Evolutionary conservation across 78 protist species (phyloP), one percentile per base, ranked within the genome.

Genomic region (Guillardia theta): DNA sequence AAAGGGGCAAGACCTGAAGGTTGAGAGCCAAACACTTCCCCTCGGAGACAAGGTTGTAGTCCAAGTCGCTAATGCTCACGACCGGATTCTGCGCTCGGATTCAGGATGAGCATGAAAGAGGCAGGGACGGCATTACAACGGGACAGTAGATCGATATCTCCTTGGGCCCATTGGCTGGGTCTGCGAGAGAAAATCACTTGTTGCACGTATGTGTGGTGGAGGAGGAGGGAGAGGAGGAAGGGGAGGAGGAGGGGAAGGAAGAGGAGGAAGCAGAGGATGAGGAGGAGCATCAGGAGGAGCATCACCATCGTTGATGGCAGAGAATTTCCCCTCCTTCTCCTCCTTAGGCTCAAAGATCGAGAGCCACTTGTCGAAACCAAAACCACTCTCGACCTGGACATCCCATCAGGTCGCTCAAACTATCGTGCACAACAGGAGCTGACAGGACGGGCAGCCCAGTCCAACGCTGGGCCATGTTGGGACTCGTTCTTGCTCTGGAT

Each of bases 121-220:
- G 78, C 58, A 50, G 15, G 58, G 30, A 50, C 58, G 58, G 58
- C 58, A 50, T 10, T 10, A 78, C 90, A 46, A 18, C 37, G 90
- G 90, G 90, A 8, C 90, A 78, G 90, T 78, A 78, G 48, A 78
- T 78, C 37, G 90, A 78, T 22, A 78, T 78, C 24, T 78, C 90
- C 50, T 78, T 78, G 48, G 90, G 90, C 0, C 90, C 90, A 50
- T 78, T 78, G 18, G 90, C 90, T 45, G 50, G 50, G 90, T 78
- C 90, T 30, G 70, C n/a, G n/a, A n/a, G n/a, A n/a, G n/a, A n/a
- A n/a, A n/a, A n/a, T n/a, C n/a, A n/a, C n/a, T n/a, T n/a, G n/a
- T n/a, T n/a, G n/a, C n/a, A n/a, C n/a, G n/a, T n/a, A n/a, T n/a
- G n/a, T n/a, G n/a, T n/a, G n/a, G n/a, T n/a, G n/a, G n/a, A n/a